Evolutionary conservation across 129 eudicot species (phyloP).

Genomic region (Daucus carota): DH1_v3.0 NC_030386.2:21537001-21537500

Average conservation of each 20-base stretch:
- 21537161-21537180: background rate
- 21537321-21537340: background rate
- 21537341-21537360: background rate
- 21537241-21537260: too few species aligned
- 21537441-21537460: too few species aligned
- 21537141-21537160: constrained; percentile 1
- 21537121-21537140: background rate
- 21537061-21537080: background rate
- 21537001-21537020: background rate
- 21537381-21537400: background rate
- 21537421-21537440: too few species aligned
- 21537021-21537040: background rate
- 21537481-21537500: background rate
- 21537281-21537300: background rate
- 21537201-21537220: background rate
- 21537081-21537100: background rate
- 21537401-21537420: too few species aligned
- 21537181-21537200: background rate
- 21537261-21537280: background rate
- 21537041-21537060: background rate
- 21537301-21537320: too few species aligned
- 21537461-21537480: background rate
- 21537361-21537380: background rate
- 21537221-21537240: background rate
- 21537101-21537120: background rate